Conservation (phyloP, 2,329 filamentous ascomycete species). For the Ophiobolus disseminans region DNA sequence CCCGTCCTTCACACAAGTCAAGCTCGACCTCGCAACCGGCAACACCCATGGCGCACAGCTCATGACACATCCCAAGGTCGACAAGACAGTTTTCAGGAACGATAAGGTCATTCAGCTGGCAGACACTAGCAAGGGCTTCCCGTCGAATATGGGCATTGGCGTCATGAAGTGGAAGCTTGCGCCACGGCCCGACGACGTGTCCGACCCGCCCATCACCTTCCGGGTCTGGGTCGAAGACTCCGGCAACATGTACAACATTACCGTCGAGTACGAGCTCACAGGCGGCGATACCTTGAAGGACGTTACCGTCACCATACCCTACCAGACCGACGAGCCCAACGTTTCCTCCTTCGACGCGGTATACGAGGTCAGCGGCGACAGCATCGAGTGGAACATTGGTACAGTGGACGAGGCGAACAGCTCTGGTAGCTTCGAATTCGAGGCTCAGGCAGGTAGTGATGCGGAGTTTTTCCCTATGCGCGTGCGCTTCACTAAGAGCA, state of each 20-base stretch:
- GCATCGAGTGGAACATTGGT: slow-evolving; percentile 92
- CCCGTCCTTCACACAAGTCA: slow-evolving; percentile 87
- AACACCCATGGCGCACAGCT: slow-evolving; percentile 87
- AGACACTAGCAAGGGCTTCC: slow-evolving; percentile 87
- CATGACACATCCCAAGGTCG: slow-evolving; percentile 95
- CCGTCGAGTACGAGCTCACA: slow-evolving; percentile 93
- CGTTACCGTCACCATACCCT: slow-evolving; percentile 88
- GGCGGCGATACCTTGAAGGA: slow-evolving; percentile 80
- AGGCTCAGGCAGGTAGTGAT: slow-evolving; percentile 85
- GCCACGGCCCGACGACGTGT: slow-evolving; percentile 79
- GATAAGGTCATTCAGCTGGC: slow-evolving; percentile 87
- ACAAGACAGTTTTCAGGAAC: slow-evolving; percentile 84
- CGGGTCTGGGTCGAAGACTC: slow-evolving; percentile 97
- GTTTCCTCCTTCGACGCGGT: slow-evolving; percentile 93
- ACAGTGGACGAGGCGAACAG: slow-evolving; percentile 81
- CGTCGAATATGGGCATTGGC: slow-evolving; percentile 89
- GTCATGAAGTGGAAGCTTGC: slow-evolving; percentile 92
- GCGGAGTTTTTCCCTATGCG: slow-evolving; percentile 98
- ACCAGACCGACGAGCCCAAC: slow-evolving; percentile 80
- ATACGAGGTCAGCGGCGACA: slow-evolving; percentile 92
- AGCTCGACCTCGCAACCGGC: slow-evolving; percentile 78
- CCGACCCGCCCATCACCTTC: slow-evolving; percentile 89
- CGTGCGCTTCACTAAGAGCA: slow-evolving; percentile 83
- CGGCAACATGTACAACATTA: slow-evolving; percentile 82
- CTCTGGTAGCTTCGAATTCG: slow-evolving; percentile 92